Percentiles rank a stretch among this genome's conserved stretches.
phyloP scores from a whole-genome alignment of 768 basidiomycete genomes.

The Neoboletus brunneissimus region DNA sequence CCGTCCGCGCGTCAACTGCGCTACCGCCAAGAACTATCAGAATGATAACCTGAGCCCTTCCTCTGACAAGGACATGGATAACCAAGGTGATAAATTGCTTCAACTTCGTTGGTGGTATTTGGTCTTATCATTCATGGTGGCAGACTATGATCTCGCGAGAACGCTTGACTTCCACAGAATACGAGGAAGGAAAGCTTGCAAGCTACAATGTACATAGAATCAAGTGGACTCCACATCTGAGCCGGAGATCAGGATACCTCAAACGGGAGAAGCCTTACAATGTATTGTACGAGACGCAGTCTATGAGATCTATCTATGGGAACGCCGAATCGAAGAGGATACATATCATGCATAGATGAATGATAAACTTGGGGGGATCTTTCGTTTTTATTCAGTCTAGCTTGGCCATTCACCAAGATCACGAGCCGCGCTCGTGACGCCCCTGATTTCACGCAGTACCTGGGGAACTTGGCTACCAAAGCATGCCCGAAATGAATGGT shows the following conservation, averaged over 20 bases:
- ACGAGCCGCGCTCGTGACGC: not conserved
- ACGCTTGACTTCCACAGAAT: not conserved
- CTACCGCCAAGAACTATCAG: too few relatives aligned
- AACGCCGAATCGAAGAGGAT: too few relatives aligned
- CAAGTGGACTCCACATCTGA: not conserved
- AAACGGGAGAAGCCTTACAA: not conserved
- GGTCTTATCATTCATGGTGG: not conserved
- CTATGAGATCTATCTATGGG: not conserved
- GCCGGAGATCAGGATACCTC: not conserved
- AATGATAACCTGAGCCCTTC: not conserved
- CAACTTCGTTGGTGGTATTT: not conserved
- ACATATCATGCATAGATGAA: not conserved
- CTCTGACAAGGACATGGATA: not conserved
- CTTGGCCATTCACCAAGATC: not conserved
- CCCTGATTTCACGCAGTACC: not conserved
- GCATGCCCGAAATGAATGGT: not conserved
- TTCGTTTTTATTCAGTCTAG: not conserved
- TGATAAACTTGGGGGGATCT: not conserved
- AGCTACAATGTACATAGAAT: not conserved
- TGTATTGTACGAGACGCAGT: not conserved
- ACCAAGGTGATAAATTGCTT: not conserved
- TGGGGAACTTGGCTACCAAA: too few relatives aligned
- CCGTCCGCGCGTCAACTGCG: not conserved
- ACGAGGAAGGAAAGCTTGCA: not conserved
- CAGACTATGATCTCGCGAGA: not conserved